Conservation (phyloP, 352 stramenopile genomes). For the Globisporangium radiosum region DNA sequence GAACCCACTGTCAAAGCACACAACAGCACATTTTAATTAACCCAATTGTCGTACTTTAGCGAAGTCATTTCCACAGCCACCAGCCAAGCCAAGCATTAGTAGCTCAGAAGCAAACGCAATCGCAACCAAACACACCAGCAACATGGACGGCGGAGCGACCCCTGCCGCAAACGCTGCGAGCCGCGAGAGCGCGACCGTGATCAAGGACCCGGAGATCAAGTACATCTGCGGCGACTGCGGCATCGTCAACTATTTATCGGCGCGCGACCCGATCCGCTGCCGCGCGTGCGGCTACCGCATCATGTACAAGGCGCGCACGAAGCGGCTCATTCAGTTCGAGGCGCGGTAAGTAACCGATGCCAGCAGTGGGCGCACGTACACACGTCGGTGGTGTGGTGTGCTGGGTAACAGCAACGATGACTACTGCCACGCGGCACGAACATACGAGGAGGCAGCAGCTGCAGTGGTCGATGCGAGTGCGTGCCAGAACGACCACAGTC, state of each 20-base stretch:
- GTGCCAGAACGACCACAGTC: no score
- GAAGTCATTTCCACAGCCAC: not conserved
- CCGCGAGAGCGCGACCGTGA: conserved; percentile 39
- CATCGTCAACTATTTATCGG: conserved; percentile 93
- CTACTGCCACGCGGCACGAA: no score
- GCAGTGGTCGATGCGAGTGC: no score
- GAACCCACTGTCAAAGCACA: no score
- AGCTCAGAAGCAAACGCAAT: not conserved
- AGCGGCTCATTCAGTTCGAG: conserved; percentile 91
- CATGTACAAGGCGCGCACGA: conserved; percentile 97
- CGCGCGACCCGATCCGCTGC: conserved; percentile 93
- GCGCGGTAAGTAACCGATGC: conserved; percentile 47
- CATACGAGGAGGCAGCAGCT: no score
- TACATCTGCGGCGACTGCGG: conserved; percentile 98
- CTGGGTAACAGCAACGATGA: no score
- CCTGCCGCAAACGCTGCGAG: conserved; percentile 50
- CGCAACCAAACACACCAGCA: conserved; percentile 6
- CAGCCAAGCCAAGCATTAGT: not conserved
- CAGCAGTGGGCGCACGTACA: not conserved
- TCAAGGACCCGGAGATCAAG: conserved; percentile 91
- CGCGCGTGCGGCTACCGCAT: conserved; percentile 96
- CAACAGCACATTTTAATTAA: no score
- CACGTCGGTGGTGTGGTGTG: no score
- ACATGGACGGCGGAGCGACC: conserved; percentile 77
- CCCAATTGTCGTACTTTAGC: no score